Conservation (phyloP, 2,329 filamentous ascomycete genomes). For the Fusarium papillatum region DNA sequence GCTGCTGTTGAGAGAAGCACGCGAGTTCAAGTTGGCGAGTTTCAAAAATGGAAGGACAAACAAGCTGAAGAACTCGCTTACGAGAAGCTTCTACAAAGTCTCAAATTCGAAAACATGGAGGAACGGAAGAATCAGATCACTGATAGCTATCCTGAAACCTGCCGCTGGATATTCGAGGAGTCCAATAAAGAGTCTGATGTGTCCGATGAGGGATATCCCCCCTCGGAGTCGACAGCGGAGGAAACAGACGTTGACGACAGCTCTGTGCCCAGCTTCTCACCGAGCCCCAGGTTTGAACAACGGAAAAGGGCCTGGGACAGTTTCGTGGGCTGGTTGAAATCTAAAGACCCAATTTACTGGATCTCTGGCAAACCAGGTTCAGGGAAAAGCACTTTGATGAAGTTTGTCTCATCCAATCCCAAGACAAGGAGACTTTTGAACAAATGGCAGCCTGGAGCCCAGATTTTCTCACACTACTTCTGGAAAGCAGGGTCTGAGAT, state of each 20-base stretch:
- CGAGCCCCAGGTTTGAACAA: background rate
- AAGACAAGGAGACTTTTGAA: conserved; percentile 27
- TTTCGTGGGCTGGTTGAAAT: conserved; percentile 29
- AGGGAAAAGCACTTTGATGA: conserved; percentile 50
- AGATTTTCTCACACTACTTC: conserved; percentile 45
- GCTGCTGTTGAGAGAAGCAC: background rate
- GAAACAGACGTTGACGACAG: background rate
- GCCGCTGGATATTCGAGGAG: background rate
- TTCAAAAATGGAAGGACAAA: background rate
- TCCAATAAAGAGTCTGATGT: background rate
- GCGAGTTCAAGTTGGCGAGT: background rate
- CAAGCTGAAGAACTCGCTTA: background rate
- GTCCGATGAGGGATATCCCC: too few species aligned
- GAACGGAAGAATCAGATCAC: background rate
- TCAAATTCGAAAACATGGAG: background rate
- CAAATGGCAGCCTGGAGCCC: conserved; percentile 28
- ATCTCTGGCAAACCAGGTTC: conserved; percentile 49
- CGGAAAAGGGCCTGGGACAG: background rate
- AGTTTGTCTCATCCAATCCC: conserved; percentile 39
- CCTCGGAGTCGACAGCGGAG: background rate
- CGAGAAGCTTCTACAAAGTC: background rate
- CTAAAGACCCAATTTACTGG: conserved; percentile 39
- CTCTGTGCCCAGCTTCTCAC: background rate
- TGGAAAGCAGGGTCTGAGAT: conserved; percentile 45
- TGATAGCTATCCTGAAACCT: background rate